A percentile compares a stretch with the other conserved stretches of the same genome.
Conservation (phyloP, 805 yeast species). For the Priceomyces castillae region DNA sequence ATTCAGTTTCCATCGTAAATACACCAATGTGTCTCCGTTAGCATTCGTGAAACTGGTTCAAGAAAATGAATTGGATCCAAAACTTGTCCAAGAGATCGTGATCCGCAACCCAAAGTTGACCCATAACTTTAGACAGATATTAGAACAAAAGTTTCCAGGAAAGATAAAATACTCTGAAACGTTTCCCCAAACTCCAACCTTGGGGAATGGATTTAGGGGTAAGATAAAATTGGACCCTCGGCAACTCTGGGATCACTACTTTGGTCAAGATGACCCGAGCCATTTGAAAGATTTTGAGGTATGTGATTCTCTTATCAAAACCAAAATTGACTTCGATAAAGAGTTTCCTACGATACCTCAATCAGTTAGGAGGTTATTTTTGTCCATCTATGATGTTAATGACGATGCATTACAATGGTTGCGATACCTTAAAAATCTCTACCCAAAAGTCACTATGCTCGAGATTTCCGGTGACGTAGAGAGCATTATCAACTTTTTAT, state of each 20-base stretch:
- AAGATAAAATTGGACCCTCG: not conserved
- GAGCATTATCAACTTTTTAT: not conserved
- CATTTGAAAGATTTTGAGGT: not conserved
- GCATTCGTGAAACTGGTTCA: slow-evolving; percentile 6
- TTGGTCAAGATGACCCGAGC: not conserved
- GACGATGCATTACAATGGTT: not conserved
- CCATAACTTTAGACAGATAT: not conserved
- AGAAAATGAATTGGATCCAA: slow-evolving; percentile 3
- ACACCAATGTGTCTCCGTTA: not conserved
- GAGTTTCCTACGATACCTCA: not conserved
- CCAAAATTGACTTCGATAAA: not conserved
- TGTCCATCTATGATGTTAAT: not conserved
- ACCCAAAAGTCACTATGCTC: not conserved
- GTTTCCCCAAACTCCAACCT: not conserved
- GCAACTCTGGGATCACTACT: slow-evolving; percentile 2
- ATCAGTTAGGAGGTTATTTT: not conserved
- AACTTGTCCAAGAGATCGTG: slow-evolving; percentile 1
- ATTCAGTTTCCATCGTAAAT: not conserved
- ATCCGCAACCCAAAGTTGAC: not conserved
- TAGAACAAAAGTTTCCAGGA: not conserved
- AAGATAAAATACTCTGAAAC: slow-evolving; percentile 1
- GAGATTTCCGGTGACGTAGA: not conserved
- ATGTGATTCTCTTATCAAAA: not conserved
- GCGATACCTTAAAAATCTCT: not conserved
- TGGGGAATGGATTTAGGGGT: not conserved